Evolutionary conservation across 2,329 filamentous ascomycete species (phyloP), one percentile per base, ranked within the genome.

Genomic region (Davidsoniella australis): DNA sequence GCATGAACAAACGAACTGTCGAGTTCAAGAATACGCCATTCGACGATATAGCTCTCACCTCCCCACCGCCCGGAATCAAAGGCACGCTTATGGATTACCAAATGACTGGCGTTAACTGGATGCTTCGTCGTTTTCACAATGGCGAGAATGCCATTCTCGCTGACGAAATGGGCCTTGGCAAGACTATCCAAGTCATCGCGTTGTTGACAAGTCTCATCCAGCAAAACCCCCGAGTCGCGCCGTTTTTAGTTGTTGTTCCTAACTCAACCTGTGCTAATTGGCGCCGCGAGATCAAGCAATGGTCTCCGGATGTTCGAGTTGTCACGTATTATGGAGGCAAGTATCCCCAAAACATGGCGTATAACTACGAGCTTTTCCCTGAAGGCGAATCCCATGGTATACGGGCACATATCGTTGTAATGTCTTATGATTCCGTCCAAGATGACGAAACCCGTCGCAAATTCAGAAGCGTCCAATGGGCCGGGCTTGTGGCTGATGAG

Each of bases 261-360:
- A 96, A 96, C 60, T 81, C 89, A 0, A 98, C 91, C 0, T 94
- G 87, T 62, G 78, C 87, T n/a, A 98, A 98, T 61, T 98, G 91
- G 89, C 82, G 89, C 5, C 80, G 89, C 45, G 91, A 98, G 61
- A 86, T 96, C 62, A 93, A 94, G 66, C 80, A 84, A 56, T 98
- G 89, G 89, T 80, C 83, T 0, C 89, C 89, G 1, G 76, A 76
- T 5, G 66, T 96, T 36, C 78, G 87, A 40, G 87, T 94, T 5
- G 87, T 95, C n/a, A 82, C 87, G 0, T 96, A 91, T 61, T 93
- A 93, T 61, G 91, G 91, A 42, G 82, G 82, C 14, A 73, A 72
- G 46, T 72, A 74, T 45, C 72, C 87, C 14, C 82, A 91, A 56
- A 76, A 84, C 37, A 74, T 94, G 52, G 82, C 85, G 0, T 81